phyloP scores from a whole-genome alignment of 139 green algal species.

The Gonium pectorale region DNA sequence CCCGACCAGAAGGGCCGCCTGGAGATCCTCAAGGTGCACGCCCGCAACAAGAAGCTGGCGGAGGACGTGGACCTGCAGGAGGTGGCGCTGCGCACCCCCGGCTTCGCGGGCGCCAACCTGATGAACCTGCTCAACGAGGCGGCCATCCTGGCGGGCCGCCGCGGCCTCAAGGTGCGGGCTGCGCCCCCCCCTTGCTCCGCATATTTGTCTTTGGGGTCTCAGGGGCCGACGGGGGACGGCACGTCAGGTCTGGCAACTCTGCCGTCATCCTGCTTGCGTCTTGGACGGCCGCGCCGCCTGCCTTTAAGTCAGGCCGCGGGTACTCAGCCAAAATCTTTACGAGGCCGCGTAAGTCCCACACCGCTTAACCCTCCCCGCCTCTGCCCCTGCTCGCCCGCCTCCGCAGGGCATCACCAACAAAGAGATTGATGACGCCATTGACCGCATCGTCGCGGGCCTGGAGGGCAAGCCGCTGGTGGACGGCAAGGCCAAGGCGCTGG shows the following conservation, averaged over 20 bases:
- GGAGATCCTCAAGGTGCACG: conserved; percentile 96
- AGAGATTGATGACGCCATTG: conserved; percentile 98
- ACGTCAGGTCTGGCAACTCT: too few relatives aligned
- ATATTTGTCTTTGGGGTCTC: too few relatives aligned
- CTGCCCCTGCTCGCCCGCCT: neutral
- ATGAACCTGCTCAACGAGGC: conserved; percentile 99
- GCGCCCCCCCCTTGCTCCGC: too few relatives aligned
- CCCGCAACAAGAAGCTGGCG: conserved; percentile 97
- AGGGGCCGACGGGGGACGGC: too few relatives aligned
- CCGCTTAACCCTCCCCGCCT: too few relatives aligned
- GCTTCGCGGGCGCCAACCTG: conserved; percentile 95
- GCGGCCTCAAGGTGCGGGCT: conserved; percentile 74
- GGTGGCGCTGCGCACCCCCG: conserved; percentile 94
- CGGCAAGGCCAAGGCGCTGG: conserved; percentile 96
- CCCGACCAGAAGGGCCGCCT: conserved; percentile 95
- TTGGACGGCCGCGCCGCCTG: too few relatives aligned
- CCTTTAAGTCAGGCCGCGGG: too few relatives aligned
- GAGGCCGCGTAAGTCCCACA: too few relatives aligned
- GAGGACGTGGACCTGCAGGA: conserved; percentile 94
- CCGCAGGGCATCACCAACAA: conserved; percentile 64
- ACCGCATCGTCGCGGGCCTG: conserved; percentile 98
- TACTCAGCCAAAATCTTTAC: too few relatives aligned
- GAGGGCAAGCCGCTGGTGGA: conserved; percentile 98
- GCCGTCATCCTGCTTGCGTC: too few relatives aligned
- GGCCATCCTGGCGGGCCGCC: conserved; percentile 95